Base-by-base conservation (phyloP, 2,329 filamentous ascomycete species). In the Aspergillus fumigatus region DNA sequence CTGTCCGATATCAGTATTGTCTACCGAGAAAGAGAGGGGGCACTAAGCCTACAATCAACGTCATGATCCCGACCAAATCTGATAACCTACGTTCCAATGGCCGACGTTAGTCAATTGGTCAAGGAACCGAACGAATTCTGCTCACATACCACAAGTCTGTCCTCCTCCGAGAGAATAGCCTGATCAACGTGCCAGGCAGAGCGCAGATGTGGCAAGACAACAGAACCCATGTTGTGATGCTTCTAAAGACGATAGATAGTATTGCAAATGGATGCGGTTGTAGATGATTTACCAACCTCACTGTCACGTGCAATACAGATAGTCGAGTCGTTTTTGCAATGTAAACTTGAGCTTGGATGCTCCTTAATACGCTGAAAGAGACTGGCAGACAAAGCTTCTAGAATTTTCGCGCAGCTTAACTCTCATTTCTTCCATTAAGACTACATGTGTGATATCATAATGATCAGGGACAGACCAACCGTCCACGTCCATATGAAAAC, bases 121-220 rank as follows among this genome's bases (percentile, higher is more conserved):
- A 9, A 53, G 50, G 21, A 48, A 32, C 50, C 8, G 14, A 51
- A 48, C 27, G 21, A 23, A 43, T 21, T 19, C n/a, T 25, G 35
- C 21, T 25, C n/a, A 54, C 56, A 6, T 55, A 65, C 67, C 47
- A 71, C 70, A 38, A 97, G 85, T 50, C 93, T 88, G 70, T 97
- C 93, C 71, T 96, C 91, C 77, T 97, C 92, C 47, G 82, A 84
- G 70, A 90, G 86, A 70, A 97, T 97, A 62, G 92, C 92, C 78
- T 97, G 92, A 80, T 97, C 94, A 70, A 99, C 94, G 75, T 99
- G 94, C 94, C 93, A 99, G 74, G 90, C 94, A 45, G 89, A 92
- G 66, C 85, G 84, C 49, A 99, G 84, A 75, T 97, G 93, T 48
- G 93, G 93, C 53, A 99, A 86, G 51, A 96, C 89, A 61, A 97